Percentiles rank a stretch among this genome's conserved stretches.
Evolutionary conservation across 495 filamentous ascomycete species (phyloP).

Genomic region (Bacidia gigantensis): DNA sequence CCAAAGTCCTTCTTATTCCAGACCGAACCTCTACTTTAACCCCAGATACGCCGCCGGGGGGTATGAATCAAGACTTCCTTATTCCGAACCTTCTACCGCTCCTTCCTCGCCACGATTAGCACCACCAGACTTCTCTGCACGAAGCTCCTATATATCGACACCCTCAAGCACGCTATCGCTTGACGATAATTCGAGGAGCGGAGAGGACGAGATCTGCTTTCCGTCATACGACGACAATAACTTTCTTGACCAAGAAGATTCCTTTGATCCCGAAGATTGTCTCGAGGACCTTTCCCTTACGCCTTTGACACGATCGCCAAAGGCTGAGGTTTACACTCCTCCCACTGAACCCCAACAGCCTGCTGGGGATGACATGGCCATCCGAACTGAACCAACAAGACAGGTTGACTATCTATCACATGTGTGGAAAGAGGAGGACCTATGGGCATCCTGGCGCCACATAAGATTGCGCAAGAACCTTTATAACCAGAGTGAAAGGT

Average conservation of each 20-base stretch:
- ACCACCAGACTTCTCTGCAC: slow-evolving; percentile 21
- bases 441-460: slow-evolving; percentile 94
- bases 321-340: slow-evolving; percentile 28
- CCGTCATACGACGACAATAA: slow-evolving; percentile 43
- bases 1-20: slow-evolving; percentile 22
- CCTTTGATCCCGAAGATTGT: slow-evolving; percentile 21
- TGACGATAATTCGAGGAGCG: slow-evolving; percentile 31
- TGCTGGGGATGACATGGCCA: slow-evolving; percentile 71
- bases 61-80: slow-evolving; percentile 25
- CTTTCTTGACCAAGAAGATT: too few relatives aligned
- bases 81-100: slow-evolving; percentile 26
- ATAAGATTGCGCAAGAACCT: slow-evolving; percentile 63
- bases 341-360: slow-evolving; percentile 21
- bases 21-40: slow-evolving; percentile 23
- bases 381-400: slow-evolving; percentile 63
- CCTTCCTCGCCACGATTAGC: slow-evolving; percentile 26
- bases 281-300: not conserved
- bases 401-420: slow-evolving; percentile 97
- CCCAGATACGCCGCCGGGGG: slow-evolving; percentile 21
- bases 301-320: slow-evolving; percentile 17
- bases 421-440: slow-evolving; percentile 92
- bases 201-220: slow-evolving; percentile 41
- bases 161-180: slow-evolving; percentile 53
- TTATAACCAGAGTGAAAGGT: slow-evolving; percentile 64
- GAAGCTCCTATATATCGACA: slow-evolving; percentile 36